Evolutionary conservation across 345 rosid genomes (phyloP).

Genomic region (Noccaea caerulescens): DNA sequence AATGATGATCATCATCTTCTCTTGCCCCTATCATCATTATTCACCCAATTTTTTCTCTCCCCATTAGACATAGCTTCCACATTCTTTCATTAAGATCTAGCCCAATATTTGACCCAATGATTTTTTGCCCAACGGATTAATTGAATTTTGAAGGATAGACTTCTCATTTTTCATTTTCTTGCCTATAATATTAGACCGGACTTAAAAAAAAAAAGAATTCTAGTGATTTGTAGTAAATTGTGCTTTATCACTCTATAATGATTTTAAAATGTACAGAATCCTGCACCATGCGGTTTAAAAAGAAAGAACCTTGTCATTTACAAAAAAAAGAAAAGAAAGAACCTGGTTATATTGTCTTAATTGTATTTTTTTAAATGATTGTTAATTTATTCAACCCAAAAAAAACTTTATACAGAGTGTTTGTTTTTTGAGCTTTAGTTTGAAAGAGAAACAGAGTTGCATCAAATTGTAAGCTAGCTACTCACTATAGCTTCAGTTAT

Average conservation of each 20-base stretch:
- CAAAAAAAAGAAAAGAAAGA: too few species aligned
- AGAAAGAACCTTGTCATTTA: too few species aligned
- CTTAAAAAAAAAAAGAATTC: background rate
- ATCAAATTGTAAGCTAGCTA: too few species aligned
- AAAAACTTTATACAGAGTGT: too few species aligned
- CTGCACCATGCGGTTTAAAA: background rate
- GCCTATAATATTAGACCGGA: background rate
- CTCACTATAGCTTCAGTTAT: too few species aligned
- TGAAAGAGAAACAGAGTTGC: too few species aligned
- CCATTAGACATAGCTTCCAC: constrained; percentile 22
- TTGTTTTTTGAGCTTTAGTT: too few species aligned
- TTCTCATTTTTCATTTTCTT: background rate
- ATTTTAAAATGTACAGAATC: background rate
- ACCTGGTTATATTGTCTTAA: background rate
- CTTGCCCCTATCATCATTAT: constrained; percentile 40
- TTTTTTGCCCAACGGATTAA: background rate
- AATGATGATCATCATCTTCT: constrained; percentile 34
- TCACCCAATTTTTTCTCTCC: background rate
- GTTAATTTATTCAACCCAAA: too few species aligned
- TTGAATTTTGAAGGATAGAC: background rate
- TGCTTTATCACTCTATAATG: background rate
- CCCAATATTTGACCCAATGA: constrained; percentile 4
- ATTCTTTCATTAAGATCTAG: constrained; percentile 26
- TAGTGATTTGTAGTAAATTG: background rate
- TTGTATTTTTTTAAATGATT: background rate